phyloP scores from a whole-genome alignment of 805 yeast genomes.

The Lipomyces orientalis region DNA sequence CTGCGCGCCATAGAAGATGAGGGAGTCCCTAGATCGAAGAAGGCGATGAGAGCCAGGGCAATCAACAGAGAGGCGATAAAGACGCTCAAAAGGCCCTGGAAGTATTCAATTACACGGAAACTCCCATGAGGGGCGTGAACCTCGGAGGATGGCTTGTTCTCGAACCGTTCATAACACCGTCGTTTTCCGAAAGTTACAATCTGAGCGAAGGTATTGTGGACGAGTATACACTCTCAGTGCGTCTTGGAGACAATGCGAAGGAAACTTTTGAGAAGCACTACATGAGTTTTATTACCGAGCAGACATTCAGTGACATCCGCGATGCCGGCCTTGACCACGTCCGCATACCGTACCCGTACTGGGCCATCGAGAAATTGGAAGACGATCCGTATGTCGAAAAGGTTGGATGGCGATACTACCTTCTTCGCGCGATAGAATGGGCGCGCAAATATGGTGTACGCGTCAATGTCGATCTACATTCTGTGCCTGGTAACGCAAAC shows the following conservation, averaged over 20 bases:
- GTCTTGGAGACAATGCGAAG: slow-evolving; percentile 64
- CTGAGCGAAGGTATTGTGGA: slow-evolving; percentile 57
- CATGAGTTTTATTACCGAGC: slow-evolving; percentile 75
- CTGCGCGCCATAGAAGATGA: too few species aligned
- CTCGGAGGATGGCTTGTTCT: slow-evolving; percentile 89
- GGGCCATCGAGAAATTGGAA: slow-evolving; percentile 74
- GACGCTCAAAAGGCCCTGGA: too few species aligned
- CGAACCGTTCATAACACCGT: slow-evolving; percentile 85
- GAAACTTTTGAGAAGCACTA: slow-evolving; percentile 69
- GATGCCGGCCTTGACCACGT: slow-evolving; percentile 77
- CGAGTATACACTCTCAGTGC: slow-evolving; percentile 68
- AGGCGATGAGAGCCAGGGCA: too few species aligned
- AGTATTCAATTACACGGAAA: slow-evolving; percentile 41
- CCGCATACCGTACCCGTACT: slow-evolving; percentile 91
- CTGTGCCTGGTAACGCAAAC: slow-evolving; percentile 84
- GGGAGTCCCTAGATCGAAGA: too few species aligned
- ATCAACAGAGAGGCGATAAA: too few species aligned
- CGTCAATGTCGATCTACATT: slow-evolving; percentile 79
- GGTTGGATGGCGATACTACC: slow-evolving; percentile 57
- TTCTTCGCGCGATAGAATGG: slow-evolving; percentile 73
- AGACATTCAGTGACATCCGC: slow-evolving; percentile 67
- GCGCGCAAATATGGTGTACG: slow-evolving; percentile 62
- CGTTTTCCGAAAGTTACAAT: slow-evolving; percentile 59
- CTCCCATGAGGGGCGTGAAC: slow-evolving; percentile 67
- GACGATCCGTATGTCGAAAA: slow-evolving; percentile 81